Evolutionary conservation across 2,329 filamentous ascomycete genomes (phyloP).

Genomic region (Fusarium pseudograminearum): DNA sequence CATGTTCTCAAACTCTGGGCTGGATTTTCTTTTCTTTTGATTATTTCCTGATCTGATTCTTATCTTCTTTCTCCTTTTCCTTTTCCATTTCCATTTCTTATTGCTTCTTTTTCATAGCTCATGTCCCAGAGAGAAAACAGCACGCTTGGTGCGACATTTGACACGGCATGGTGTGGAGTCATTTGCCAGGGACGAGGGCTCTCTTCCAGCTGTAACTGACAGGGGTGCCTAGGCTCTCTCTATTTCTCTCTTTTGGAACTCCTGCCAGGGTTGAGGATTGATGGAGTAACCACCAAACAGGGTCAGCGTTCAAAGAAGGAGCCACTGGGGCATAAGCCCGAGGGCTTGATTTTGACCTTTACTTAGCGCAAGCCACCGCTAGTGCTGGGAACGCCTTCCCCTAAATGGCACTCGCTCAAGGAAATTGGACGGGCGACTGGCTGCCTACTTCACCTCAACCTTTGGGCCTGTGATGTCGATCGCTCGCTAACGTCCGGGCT

Average conservation of each 20-base stretch:
- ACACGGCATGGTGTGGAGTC: conserved; percentile 32
- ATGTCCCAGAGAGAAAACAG: neutral
- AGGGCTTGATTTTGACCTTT: conserved; percentile 27
- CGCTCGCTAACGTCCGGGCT: conserved; percentile 5
- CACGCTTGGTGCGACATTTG: neutral
- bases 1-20: neutral
- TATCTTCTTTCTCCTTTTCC: neutral
- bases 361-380: conserved; percentile 27
- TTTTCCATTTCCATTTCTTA: neutral
- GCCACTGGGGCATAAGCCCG: conserved; percentile 3
- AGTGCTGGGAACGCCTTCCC: conserved; percentile 15
- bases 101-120: neutral
- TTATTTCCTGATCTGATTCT: neutral
- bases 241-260: neutral
- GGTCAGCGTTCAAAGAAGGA: conserved; percentile 3
- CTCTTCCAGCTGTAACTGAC: conserved; percentile 18
- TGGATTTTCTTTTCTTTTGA: neutral
- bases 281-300: conserved; percentile 25
- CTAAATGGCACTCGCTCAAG: conserved; percentile 11
- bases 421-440: neutral
- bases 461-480: conserved; percentile 34
- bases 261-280: conserved; percentile 18
- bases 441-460: conserved; percentile 23
- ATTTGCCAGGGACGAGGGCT: conserved; percentile 28
- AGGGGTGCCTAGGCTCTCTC: conserved; percentile 6